Evolutionary conservation across 129 eudicot species (phyloP).

Genomic region (Lactuca sativa): DNA sequence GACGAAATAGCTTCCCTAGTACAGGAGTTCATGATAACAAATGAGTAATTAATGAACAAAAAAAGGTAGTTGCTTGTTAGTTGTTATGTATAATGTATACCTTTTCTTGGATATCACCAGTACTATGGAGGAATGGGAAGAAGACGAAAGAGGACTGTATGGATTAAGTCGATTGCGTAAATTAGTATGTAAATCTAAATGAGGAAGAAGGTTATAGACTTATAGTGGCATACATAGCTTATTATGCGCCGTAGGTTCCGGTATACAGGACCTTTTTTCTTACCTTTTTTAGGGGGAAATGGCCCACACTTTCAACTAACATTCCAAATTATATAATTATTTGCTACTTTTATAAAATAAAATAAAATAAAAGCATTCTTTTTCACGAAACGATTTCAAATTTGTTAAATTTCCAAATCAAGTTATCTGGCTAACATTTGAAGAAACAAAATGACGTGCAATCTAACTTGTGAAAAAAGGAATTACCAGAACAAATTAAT

Average conservation of each 20-base stretch:
- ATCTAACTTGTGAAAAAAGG: not conserved
- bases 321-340: no score
- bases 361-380: not conserved
- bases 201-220: not conserved
- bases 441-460: not conserved
- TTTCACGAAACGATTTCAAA: not conserved
- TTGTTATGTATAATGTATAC: not conserved
- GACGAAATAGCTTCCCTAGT: slow-evolving; percentile 1
- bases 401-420: not conserved
- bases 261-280: not conserved
- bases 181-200: not conserved
- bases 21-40: not conserved
- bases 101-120: not conserved
- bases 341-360: not conserved
- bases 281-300: not conserved
- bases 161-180: not conserved
- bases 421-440: not conserved
- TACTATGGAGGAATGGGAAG: not conserved
- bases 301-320: not conserved
- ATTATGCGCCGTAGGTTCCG: not conserved
- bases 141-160: not conserved
- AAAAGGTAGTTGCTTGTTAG: not conserved
- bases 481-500: not conserved
- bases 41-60: not conserved
- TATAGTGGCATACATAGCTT: not conserved